A percentile compares a stretch with the other conserved stretches of the same genome.
Conservation (phyloP, 805 yeast species). For the Candida ovalis region DNA sequence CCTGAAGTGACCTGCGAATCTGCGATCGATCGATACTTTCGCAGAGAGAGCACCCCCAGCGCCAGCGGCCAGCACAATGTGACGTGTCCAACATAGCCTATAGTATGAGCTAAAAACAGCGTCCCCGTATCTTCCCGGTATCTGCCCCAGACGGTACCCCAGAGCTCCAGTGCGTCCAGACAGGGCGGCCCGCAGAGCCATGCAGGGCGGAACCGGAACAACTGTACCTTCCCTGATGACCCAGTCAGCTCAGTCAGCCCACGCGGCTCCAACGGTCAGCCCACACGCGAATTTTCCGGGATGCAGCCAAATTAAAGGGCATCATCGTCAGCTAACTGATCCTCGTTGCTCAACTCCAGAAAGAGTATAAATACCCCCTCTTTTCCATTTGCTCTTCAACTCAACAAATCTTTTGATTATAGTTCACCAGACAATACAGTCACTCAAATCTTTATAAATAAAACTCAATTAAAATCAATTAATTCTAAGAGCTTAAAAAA, state of each 20-base stretch:
- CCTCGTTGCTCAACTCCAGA: not conserved
- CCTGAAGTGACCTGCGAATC: no score
- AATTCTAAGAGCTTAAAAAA: slow-evolving; percentile 1
- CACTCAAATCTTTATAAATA: not conserved
- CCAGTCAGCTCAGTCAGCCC: not conserved
- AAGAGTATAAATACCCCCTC: not conserved
- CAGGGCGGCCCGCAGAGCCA: no score
- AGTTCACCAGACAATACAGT: slow-evolving; percentile 1
- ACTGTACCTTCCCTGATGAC: not conserved
- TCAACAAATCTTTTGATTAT: not conserved
- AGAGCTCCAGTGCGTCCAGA: no score
- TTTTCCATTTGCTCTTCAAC: not conserved
- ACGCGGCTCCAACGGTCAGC: not conserved
- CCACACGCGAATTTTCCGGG: not conserved
- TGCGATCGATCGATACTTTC: no score
- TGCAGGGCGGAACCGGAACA: not conserved
- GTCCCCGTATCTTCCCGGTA: no score
- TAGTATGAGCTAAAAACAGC: no score
- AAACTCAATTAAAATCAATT: not conserved
- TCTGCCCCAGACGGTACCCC: no score
- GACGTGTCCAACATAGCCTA: no score
- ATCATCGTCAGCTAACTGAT: not conserved
- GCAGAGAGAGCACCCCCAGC: no score
- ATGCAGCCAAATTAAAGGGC: no score
- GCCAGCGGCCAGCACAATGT: no score